Evolutionary conservation across 176 grass and related monocot species (phyloP).

Genomic region (Themeda triandra): DNA sequence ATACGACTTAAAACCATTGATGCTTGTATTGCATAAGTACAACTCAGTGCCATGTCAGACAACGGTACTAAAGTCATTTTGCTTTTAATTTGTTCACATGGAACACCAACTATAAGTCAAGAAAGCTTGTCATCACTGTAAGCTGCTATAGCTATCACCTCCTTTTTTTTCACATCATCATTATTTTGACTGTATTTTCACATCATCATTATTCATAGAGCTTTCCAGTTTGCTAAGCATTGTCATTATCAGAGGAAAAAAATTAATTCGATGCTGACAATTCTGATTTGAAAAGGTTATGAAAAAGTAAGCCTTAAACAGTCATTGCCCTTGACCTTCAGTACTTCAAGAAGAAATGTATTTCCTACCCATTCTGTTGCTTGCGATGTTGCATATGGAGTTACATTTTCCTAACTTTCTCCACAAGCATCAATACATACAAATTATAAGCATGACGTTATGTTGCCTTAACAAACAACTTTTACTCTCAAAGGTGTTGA

Average conservation of each 20-base stretch:
- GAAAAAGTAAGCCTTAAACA: not conserved
- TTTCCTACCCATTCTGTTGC: not conserved
- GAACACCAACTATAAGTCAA: not conserved
- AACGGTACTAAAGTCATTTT: not conserved
- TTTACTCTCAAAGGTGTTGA: not conserved
- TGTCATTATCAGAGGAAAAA: not conserved
- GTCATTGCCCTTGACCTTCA: not conserved
- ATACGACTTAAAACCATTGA: not conserved
- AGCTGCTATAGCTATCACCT: not conserved
- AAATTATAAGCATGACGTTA: not conserved
- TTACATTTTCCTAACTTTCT: not conserved
- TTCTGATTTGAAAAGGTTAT: not conserved
- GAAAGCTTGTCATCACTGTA: not conserved
- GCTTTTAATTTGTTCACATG: not conserved
- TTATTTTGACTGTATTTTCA: not conserved
- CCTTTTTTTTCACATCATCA: not conserved
- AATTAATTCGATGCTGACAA: not conserved
- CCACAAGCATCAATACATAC: not conserved
- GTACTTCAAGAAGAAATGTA: not conserved
- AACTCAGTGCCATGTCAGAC: not conserved
- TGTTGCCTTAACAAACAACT: not conserved
- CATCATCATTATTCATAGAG: not conserved
- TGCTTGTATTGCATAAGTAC: not conserved
- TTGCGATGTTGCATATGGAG: not conserved
- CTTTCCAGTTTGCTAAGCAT: not conserved